These are phyloP conservation scores for Epichloe coenophiala DNA, from an alignment of 2,329 filamentous ascomycete species.

Conservation along the genomic window DNA sequence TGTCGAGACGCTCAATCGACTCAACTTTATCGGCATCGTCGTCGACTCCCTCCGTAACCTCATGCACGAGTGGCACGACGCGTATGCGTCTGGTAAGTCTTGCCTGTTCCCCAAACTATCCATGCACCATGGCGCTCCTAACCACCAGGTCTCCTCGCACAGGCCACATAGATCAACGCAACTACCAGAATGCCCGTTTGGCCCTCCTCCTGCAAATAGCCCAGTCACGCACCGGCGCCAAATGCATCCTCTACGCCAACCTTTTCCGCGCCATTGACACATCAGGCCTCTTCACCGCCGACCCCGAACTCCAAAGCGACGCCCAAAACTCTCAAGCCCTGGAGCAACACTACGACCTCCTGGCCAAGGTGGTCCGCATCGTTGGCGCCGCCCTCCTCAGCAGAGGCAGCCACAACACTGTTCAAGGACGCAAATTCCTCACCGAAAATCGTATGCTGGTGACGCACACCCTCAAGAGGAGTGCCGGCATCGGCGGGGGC, in stretches of 20 bases:
- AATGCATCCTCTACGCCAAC: constrained; percentile 76
- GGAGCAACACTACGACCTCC: constrained; percentile 69
- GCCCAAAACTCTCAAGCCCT: constrained; percentile 57
- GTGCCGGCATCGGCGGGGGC: constrained; percentile 56
- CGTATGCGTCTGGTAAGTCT: constrained; percentile 38
- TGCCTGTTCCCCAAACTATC: not conserved
- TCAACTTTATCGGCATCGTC: constrained; percentile 84
- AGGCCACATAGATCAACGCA: constrained; percentile 30
- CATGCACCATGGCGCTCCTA: too few species aligned
- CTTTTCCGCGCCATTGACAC: constrained; percentile 70
- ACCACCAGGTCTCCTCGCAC: constrained; percentile 4
- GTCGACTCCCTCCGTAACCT: constrained; percentile 77
- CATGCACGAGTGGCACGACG: constrained; percentile 54
- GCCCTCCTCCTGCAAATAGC: constrained; percentile 73
- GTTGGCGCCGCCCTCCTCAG: constrained; percentile 71
- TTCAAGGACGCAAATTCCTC: constrained; percentile 69
- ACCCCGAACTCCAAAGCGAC: constrained; percentile 82
- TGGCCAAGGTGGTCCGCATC: constrained; percentile 68
- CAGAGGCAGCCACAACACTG: constrained; percentile 69
- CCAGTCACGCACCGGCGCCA: constrained; percentile 73
- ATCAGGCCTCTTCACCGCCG: constrained; percentile 75
- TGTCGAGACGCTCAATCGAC: constrained; percentile 63
- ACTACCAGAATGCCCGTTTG: constrained; percentile 57
- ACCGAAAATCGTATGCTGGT: constrained; percentile 72
- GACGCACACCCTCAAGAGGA: constrained; percentile 79